Conservation (phyloP, 2,329 filamentous ascomycete species). For the Cladosporium austrohemisphaericum region DNA sequence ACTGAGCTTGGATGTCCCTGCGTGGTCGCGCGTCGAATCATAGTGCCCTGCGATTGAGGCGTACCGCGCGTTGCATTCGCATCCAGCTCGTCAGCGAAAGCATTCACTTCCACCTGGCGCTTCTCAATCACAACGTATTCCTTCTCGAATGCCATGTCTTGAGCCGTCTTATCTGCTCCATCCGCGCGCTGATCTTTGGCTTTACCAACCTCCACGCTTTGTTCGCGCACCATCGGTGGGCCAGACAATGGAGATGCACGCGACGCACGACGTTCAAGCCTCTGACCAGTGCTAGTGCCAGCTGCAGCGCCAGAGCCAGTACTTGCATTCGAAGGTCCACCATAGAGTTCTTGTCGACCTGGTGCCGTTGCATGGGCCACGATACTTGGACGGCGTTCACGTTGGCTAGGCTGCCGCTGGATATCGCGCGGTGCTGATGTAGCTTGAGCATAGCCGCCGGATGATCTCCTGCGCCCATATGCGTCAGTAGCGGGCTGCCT, state of each 20-base stretch:
- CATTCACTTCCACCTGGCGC: conserved; percentile 91
- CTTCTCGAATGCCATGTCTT: conserved; percentile 84
- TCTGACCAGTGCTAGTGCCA: conserved; percentile 18
- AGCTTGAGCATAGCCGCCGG: conserved; percentile 3
- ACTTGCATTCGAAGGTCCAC: conserved; percentile 27
- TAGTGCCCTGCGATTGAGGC: conserved; percentile 52
- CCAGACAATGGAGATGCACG: conserved; percentile 37
- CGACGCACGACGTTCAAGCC: conserved; percentile 61
- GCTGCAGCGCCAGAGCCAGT: background rate
- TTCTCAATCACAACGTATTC: conserved; percentile 97
- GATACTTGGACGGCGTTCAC: conserved; percentile 41
- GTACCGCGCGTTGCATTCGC: conserved; percentile 62
- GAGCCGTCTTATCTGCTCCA: conserved; percentile 64
- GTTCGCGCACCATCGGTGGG: conserved; percentile 48
- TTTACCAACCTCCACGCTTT: conserved; percentile 27
- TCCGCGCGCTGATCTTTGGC: conserved; percentile 27
- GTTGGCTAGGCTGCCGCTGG: conserved; percentile 34
- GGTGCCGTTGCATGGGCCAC: conserved; percentile 45
- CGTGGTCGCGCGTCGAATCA: conserved; percentile 73
- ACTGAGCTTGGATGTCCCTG: conserved; percentile 67
- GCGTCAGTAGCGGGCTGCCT: conserved; percentile 20
- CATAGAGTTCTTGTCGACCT: conserved; percentile 35
- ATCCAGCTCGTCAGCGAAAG: conserved; percentile 90
- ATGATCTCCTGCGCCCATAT: conserved; percentile 25
- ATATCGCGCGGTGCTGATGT: conserved; percentile 19